These are phyloP conservation scores for Rhamnella rubrinervis DNA, from an alignment of 331 rosid genomes.

Conservation along the genomic window DNA sequence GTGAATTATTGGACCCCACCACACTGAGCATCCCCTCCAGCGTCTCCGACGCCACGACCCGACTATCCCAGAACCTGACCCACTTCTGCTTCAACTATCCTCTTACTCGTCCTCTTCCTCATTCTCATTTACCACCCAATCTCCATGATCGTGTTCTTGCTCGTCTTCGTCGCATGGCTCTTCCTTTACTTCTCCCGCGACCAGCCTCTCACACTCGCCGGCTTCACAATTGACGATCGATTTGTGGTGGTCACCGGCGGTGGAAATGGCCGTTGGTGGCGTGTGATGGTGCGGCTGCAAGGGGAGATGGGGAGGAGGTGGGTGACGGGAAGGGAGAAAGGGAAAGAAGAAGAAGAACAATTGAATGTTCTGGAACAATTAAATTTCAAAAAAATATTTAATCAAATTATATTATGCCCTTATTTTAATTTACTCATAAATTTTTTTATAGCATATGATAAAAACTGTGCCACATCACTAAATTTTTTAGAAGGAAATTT, in stretches of 20 bases:
- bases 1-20: slow-evolving; percentile 37
- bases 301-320: too few relatives aligned
- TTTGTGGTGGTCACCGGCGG: slow-evolving; percentile 24
- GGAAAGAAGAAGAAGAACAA: too few relatives aligned
- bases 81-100: slow-evolving; percentile 62
- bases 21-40: slow-evolving; percentile 48
- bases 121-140: slow-evolving; percentile 59
- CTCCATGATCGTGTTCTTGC: slow-evolving; percentile 36
- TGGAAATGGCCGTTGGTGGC: too few relatives aligned
- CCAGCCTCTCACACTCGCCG: slow-evolving; percentile 35
- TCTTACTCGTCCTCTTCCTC: slow-evolving; percentile 42
- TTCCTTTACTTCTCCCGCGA: slow-evolving; percentile 60
- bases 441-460: too few relatives aligned
- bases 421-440: too few relatives aligned
- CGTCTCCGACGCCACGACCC: slow-evolving; percentile 46
- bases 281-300: too few relatives aligned
- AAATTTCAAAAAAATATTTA: too few relatives aligned
- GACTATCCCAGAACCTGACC: slow-evolving; percentile 45
- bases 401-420: too few relatives aligned
- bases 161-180: slow-evolving; percentile 49
- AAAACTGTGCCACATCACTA: too few relatives aligned
- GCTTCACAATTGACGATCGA: slow-evolving; percentile 32
- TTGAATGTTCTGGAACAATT: too few relatives aligned
- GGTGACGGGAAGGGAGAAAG: too few relatives aligned
- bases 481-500: too few relatives aligned